A percentile compares a stretch with the other conserved stretches of the same genome.
These are phyloP conservation scores for Melanopsichium pennsylvanicum DNA, from an alignment of 1,284 basidiomycete genomes.

Conservation along the genomic window DNA sequence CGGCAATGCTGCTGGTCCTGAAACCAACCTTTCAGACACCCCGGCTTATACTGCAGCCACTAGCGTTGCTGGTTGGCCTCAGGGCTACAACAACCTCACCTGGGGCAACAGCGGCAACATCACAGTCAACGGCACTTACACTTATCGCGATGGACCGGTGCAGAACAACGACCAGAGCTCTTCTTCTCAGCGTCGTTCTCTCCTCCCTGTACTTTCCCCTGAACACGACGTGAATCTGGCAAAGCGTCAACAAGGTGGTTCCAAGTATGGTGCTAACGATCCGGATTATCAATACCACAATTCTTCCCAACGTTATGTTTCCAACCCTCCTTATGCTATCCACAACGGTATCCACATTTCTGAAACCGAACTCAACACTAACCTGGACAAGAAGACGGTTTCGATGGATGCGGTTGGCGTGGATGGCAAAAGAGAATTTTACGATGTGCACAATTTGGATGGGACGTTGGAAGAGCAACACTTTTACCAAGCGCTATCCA, in stretches of 20 bases:
- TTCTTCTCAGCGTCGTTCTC: slow-evolving; percentile 10
- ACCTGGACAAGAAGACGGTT: slow-evolving; percentile 58
- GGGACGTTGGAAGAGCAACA: slow-evolving; percentile 40
- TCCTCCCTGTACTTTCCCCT: not conserved
- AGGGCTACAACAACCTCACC: slow-evolving; percentile 73
- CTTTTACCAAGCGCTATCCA: slow-evolving; percentile 35
- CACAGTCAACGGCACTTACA: slow-evolving; percentile 72
- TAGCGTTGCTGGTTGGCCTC: slow-evolving; percentile 49
- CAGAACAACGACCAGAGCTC: slow-evolving; percentile 37
- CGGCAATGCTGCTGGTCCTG: slow-evolving; percentile 65
- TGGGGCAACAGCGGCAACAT: slow-evolving; percentile 77
- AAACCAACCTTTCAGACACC: slow-evolving; percentile 65
- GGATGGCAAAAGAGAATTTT: slow-evolving; percentile 21
- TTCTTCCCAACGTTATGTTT: slow-evolving; percentile 36
- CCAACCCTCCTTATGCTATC: slow-evolving; percentile 72
- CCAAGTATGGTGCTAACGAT: slow-evolving; percentile 19
- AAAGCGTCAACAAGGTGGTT: slow-evolving; percentile 9
- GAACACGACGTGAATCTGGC: slow-evolving; percentile 5
- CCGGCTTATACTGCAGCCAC: slow-evolving; percentile 60
- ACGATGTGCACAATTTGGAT: slow-evolving; percentile 65
- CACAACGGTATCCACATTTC: slow-evolving; percentile 71
- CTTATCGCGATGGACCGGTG: slow-evolving; percentile 25
- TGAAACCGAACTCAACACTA: slow-evolving; percentile 69
- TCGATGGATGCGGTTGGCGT: slow-evolving; percentile 67
- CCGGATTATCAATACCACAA: slow-evolving; percentile 43